Percentiles rank a stretch among this genome's conserved stretches.
These are phyloP conservation scores for Penicillium italicum DNA, from an alignment of 2,329 filamentous ascomycete species.

Conservation along the genomic window DNA sequence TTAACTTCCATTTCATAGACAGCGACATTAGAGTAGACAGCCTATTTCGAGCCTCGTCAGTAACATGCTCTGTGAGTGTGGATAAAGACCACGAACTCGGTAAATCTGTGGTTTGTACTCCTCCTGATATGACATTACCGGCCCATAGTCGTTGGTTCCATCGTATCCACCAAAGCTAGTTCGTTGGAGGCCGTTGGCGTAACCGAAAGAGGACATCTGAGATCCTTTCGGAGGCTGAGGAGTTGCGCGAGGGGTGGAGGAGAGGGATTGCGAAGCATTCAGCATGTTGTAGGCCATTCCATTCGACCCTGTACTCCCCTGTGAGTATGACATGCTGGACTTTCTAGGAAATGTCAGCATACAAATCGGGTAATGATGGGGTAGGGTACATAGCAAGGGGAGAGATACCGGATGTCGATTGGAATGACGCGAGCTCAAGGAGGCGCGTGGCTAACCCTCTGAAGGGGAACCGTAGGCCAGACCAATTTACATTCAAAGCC, in stretches of 20 bases:
- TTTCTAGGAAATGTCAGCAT: constrained; percentile 5
- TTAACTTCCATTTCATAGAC: constrained; percentile 99
- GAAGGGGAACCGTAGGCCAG: constrained; percentile 21
- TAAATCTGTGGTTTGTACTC: constrained; percentile 48
- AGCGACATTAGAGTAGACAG: constrained; percentile 90
- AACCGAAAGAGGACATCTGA: constrained; percentile 44
- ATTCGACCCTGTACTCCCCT: constrained; percentile 40
- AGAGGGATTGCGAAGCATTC: constrained; percentile 45
- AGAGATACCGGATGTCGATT: constrained; percentile 25
- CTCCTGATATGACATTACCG: constrained; percentile 37
- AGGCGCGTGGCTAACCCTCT: constrained; percentile 33
- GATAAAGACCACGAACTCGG: constrained; percentile 35
- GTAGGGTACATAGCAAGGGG: constrained; percentile 15
- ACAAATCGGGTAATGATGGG: constrained; percentile 12
- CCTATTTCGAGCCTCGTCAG: constrained; percentile 45
- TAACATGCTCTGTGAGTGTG: background rate
- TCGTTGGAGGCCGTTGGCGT: constrained; percentile 37
- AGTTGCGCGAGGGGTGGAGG: constrained; percentile 45
- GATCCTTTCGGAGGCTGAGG: constrained; percentile 43
- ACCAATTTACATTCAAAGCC: constrained; percentile 16
- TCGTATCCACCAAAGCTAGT: constrained; percentile 40
- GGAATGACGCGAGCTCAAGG: constrained; percentile 29
- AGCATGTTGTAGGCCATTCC: constrained; percentile 40
- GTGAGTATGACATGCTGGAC: constrained; percentile 38
- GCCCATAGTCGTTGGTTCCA: constrained; percentile 41